Conservation (phyloP, 441 rosid species). For the Euphorbia corollata region DNA sequence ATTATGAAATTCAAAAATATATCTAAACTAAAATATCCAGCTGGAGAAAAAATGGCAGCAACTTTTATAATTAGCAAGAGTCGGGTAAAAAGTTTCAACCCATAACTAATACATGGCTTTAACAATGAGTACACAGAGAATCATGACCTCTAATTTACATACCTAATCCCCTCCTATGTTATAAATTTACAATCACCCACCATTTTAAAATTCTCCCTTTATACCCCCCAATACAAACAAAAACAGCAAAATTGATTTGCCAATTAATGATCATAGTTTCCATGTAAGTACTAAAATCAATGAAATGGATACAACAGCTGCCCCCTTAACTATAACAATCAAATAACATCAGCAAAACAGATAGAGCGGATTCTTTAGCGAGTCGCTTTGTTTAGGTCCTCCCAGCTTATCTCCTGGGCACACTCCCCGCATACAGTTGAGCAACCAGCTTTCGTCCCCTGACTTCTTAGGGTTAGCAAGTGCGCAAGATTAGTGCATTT, state of each 20-base stretch:
- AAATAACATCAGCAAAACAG: slow-evolving; percentile 13
- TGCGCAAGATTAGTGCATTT: slow-evolving; percentile 81
- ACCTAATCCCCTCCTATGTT: slow-evolving; percentile 14
- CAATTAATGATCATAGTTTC: not conserved
- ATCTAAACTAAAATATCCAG: too few relatives aligned
- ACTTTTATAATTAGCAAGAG: not conserved
- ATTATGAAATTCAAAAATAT: too few relatives aligned
- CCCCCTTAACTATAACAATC: slow-evolving; percentile 21
- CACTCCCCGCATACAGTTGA: slow-evolving; percentile 91
- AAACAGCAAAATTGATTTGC: too few relatives aligned
- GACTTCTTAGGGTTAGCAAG: slow-evolving; percentile 87
- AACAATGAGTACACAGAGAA: not conserved
- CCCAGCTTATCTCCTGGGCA: slow-evolving; percentile 80
- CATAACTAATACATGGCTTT: slow-evolving; percentile 4
- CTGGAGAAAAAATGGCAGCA: not conserved
- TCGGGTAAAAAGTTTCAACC: not conserved
- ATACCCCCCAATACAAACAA: not conserved
- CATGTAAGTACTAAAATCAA: slow-evolving; percentile 13
- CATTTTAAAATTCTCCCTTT: slow-evolving; percentile 1
- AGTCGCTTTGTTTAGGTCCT: slow-evolving; percentile 36
- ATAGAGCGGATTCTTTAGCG: slow-evolving; percentile 23
- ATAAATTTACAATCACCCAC: slow-evolving; percentile 19
- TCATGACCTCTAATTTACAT: slow-evolving; percentile 17
- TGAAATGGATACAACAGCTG: slow-evolving; percentile 21
- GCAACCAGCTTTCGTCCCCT: slow-evolving; percentile 68